phyloP scores from a whole-genome alignment of 1,284 basidiomycete species.

The Cutaneotrichosporon curvatum region DNA sequence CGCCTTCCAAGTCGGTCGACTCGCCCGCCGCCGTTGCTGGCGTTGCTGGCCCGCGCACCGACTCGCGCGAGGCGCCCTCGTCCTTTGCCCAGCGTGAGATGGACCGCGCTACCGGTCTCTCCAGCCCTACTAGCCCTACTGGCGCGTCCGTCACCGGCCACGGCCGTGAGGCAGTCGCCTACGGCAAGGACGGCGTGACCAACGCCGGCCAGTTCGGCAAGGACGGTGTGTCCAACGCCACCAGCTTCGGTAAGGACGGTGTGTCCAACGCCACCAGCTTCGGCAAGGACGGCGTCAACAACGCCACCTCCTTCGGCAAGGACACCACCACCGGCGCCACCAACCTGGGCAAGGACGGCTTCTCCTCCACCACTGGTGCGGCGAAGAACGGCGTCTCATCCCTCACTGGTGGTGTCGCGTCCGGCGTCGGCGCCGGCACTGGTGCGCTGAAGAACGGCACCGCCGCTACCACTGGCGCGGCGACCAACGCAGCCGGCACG shows the following conservation, averaged over 20 bases:
- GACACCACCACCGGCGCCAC: neutral
- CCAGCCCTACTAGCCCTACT: too few species aligned
- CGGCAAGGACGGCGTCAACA: neutral
- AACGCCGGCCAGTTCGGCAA: neutral
- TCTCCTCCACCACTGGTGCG: neutral
- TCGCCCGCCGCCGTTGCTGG: neutral
- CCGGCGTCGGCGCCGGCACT: too few species aligned
- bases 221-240: neutral
- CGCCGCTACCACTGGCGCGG: neutral
- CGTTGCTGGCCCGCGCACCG: neutral
- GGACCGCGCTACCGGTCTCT: neutral
- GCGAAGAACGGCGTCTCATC: neutral
- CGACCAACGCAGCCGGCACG: neutral
- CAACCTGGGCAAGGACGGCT: neutral
- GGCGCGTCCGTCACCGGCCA: too few species aligned
- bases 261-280: neutral
- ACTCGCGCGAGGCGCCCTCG: neutral
- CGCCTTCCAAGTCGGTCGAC: neutral
- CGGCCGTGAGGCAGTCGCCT: neutral
- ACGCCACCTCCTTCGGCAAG: slow-evolving; percentile 4
- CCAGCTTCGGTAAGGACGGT: neutral
- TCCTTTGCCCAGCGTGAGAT: slow-evolving; percentile 3
- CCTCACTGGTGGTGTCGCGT: neutral
- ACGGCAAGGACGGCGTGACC: neutral
- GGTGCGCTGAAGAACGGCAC: neutral